Conservation (phyloP, 2,329 filamentous ascomycete species). For the Parafenestella ontariensis region DNA sequence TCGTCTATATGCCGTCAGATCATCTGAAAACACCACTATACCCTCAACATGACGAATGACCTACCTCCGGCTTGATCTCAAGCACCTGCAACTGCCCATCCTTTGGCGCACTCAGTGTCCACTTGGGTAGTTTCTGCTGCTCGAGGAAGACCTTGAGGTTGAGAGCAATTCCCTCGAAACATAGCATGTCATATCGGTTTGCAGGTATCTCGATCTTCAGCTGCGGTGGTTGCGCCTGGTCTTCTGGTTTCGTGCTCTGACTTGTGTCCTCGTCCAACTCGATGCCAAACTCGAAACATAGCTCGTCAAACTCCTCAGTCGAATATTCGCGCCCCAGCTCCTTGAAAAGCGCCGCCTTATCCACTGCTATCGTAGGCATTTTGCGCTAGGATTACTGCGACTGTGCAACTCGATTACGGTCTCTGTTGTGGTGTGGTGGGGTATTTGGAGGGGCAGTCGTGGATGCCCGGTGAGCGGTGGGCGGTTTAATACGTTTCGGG, state of each 20-base stretch:
- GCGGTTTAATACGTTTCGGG: slow-evolving; percentile 15
- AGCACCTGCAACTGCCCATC: slow-evolving; percentile 79
- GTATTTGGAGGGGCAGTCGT: slow-evolving; percentile 36
- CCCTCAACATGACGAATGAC: not conserved
- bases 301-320: slow-evolving; percentile 91
- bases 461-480: slow-evolving; percentile 13
- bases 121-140: slow-evolving; percentile 77
- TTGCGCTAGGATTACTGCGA: slow-evolving; percentile 42
- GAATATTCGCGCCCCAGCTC: slow-evolving; percentile 91
- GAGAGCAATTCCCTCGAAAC: slow-evolving; percentile 94
- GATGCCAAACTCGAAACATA: slow-evolving; percentile 98
- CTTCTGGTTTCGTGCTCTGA: slow-evolving; percentile 43
- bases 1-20: slow-evolving; percentile 61
- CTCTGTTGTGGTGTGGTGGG: slow-evolving; percentile 36
- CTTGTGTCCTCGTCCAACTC: slow-evolving; percentile 87
- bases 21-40: not conserved
- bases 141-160: slow-evolving; percentile 95
- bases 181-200: slow-evolving; percentile 93
- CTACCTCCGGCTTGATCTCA: slow-evolving; percentile 72
- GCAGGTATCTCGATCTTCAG: slow-evolving; percentile 98
- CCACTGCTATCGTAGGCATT: slow-evolving; percentile 96
- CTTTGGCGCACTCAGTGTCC: slow-evolving; percentile 74
- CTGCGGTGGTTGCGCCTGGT: slow-evolving; percentile 80
- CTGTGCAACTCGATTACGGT: slow-evolving; percentile 10
- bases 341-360: slow-evolving; percentile 95